Evolutionary conservation across 768 basidiomycete genomes (phyloP), one percentile per base, ranked within the genome.

Genomic region (Heimioporus sp.): DNA sequence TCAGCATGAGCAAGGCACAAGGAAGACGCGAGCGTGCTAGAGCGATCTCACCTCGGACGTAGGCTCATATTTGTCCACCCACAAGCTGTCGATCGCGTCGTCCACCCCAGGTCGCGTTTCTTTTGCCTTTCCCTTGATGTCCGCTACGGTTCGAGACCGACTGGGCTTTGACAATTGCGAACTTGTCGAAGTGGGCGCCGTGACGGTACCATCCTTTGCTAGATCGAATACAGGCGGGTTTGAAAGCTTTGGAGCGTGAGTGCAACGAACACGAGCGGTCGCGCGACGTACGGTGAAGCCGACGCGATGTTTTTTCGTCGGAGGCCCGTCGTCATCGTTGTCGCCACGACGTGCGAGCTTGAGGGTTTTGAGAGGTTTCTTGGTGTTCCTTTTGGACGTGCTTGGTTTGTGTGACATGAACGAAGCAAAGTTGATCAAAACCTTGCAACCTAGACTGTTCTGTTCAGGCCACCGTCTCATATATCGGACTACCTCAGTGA

Each of bases 11-110:
- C 17, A 15, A 20, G 19, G n/a, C 40, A 51, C 39, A 13, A 52
- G 49, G 40, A 36, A 28, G 39, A 52, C 12, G 24, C 24, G 24
- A 20, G 38, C 30, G 38, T n/a, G n/a, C n/a, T n/a, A n/a, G n/a
- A n/a, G 47, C n/a, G 43, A 24, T 53, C 67, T 45, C 45, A 81
- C 85, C 72, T 83, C 83, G 10, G 79, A 74, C 2, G 57, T 73
- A 19, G 85, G 85, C 63, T 84, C 80, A 56, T 85, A 82, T 35
- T 76, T 77, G 62, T 86, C 85, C 5, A 84, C 76, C 85, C 85
- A 85, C 45, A 85, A 63, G 42, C 64, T 60, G 46, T 74, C 74
- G 48, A 72, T 78, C 72, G 42, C 55, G 5, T 41, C 30, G 21
- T 49, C 39, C 3, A 24, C 42, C 10, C 6, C 12, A 10, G 49